Evolutionary conservation across 495 filamentous ascomycete species (phyloP), one percentile per base, ranked within the genome.

Genomic region (Trichoderma reesei): DNA sequence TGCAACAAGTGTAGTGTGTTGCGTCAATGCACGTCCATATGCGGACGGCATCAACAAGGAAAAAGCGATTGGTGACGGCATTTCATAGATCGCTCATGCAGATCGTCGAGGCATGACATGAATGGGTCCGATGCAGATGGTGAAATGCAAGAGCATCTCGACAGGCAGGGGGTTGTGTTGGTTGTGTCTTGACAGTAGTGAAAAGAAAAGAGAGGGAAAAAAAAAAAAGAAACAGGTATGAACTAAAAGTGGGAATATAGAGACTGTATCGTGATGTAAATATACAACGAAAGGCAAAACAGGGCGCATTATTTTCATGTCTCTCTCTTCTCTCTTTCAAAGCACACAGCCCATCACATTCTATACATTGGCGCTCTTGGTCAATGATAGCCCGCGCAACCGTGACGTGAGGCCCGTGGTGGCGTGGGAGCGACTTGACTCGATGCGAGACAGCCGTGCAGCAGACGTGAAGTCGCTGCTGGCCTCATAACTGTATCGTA

Each of bases 401-500:
- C 65, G 51, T 2, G 63, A 26, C 1, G 20, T 72, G 51, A 76
- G 75, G 16, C 69, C 64, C 51, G 67, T 66, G 7, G 68, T 67
- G 33, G 81, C 84, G 61, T 86, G 82, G 11, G 51, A 56, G 1
- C 26, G 51, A 59, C 82, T 84, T 11, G 88, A 91, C 78, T 98
- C 94, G 69, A 96, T 81, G 65, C 92, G 80, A 62, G 87, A 86
- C 63, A 96, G 79, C 74, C 91, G 82, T 39, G 90, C 90, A 34
- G 91, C 92, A 11, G 88, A 90, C 9, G 92, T 94, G 70, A 96
- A 96, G 67, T 98, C 94, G 68, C 87, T 90, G 70, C 86, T 91
- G 9, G 82, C 82, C 76, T 96, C 93, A 69, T 89, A 94, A 72
- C 88, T 92, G 36, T 85, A 85, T 67, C 90, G 80, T 34, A 89